Evolutionary conservation across 805 yeast species (phyloP), one percentile per base, ranked within the genome.

Genomic region (Zygotorulaspora florentina): DNA sequence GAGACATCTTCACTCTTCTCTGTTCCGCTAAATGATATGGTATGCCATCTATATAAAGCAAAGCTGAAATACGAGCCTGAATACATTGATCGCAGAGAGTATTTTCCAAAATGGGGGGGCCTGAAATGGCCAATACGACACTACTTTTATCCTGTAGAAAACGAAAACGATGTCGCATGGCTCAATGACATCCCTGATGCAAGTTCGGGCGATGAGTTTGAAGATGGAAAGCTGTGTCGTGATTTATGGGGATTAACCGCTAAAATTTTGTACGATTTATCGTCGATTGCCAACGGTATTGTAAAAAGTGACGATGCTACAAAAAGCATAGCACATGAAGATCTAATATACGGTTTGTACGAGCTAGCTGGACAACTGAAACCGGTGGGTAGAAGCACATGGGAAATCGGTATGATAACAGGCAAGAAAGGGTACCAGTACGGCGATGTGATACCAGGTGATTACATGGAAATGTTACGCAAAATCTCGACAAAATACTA

Each of bases 231-330:
- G 36, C 71, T 74, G 45, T 74, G 81, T 31, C 79, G 85, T 57
- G 85, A 84, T 57, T 81, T 86, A 3, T 85, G 93, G 95, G 95
- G 95, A 0, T 66, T 85, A 30, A 85, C 93, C 0, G 91, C 90
- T 2, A 84, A 83, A 58, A 85, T 85, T 8, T 59, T 85, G n/a
- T 85, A 78, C 55, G 91, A 85, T 59, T 57, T 85, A 25, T 82
- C 88, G 1, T 73, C 72, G 46, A 70, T 84, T 8, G 68, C 76
- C 3, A 76, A 78, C 57, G 61, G 59, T 6, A n/a, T 40, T 10
- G 51, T 77, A 54, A 69, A 69, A 33, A 49, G 61, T 42, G 50
- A 62, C 8, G 45, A 48, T 8, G 56, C 53, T 28, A 58, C 54
- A 4, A 37, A 54, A 11, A 61, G 69, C 23, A 59, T 77, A 37